Evolutionary conservation across 148 eudicot species (phyloP).

Genomic region (Rhododendron henanense): DNA sequence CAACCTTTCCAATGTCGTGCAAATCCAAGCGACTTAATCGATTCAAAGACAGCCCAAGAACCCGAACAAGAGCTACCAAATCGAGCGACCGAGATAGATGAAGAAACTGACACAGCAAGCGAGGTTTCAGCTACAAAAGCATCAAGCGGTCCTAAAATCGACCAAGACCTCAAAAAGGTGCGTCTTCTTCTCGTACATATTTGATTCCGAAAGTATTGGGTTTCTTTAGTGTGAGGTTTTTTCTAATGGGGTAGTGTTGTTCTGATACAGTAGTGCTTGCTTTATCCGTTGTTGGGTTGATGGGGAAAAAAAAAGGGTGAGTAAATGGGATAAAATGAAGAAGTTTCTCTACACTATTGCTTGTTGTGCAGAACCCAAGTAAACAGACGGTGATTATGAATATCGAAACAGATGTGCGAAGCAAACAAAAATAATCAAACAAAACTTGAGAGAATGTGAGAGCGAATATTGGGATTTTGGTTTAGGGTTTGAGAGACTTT

Average conservation of each 20-base stretch:
- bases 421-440: too few species aligned
- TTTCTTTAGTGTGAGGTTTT: neutral
- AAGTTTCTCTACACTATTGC: too few species aligned
- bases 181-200: neutral
- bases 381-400: too few species aligned
- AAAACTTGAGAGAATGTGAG: too few species aligned
- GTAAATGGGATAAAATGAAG: too few species aligned
- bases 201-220: neutral
- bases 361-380: too few species aligned
- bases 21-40: slow-evolving; percentile 1
- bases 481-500: too few species aligned
- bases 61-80: neutral
- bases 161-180: slow-evolving; percentile 71
- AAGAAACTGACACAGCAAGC: neutral
- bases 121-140: neutral
- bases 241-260: neutral
- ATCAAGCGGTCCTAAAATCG: slow-evolving; percentile 27
- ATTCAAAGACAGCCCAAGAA: slow-evolving; percentile 1
- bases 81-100: neutral
- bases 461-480: too few species aligned
- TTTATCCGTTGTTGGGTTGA: neutral
- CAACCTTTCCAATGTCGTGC: neutral
- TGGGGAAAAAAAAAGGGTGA: too few species aligned
- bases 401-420: too few species aligned
- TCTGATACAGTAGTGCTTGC: neutral